Evolutionary conservation across 257 asterid species (phyloP).

Genomic region (Capsicum pubescens): DNA sequence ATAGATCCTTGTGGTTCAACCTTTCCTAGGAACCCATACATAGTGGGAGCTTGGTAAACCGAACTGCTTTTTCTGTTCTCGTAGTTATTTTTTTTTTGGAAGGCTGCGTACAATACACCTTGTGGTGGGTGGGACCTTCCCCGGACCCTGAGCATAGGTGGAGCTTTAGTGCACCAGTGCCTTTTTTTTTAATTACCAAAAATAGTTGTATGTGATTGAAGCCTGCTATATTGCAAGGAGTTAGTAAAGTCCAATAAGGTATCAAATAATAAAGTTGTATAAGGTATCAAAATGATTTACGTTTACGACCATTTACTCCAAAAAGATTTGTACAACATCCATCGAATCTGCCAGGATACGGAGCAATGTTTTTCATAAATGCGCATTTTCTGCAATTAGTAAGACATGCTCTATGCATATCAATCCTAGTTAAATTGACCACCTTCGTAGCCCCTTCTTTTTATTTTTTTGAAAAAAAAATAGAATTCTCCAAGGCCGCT

Average conservation of each 20-base stretch:
- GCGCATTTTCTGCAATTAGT: not conserved
- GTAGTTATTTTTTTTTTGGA: not conserved
- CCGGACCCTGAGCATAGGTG: too few relatives aligned
- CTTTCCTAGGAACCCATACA: too few relatives aligned
- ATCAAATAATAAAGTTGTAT: not conserved
- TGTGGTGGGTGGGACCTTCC: too few relatives aligned
- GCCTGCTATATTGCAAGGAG: not conserved
- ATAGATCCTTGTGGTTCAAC: too few relatives aligned
- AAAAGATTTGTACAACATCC: not conserved
- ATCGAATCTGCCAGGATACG: not conserved
- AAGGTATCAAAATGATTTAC: not conserved
- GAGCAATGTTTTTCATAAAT: constrained; percentile 6
- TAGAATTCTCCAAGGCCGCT: not conserved
- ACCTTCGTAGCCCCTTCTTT: not conserved
- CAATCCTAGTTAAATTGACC: not conserved
- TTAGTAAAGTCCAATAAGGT: not conserved
- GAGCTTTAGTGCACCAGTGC: too few relatives aligned
- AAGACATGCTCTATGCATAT: not conserved
- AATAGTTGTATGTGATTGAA: not conserved
- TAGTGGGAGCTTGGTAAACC: too few relatives aligned
- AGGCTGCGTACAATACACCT: not conserved
- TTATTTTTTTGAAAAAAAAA: not conserved
- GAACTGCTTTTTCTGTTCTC: not conserved
- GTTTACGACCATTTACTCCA: not conserved
- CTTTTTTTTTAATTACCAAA: too few relatives aligned